Evolutionary conservation across 1,284 basidiomycete species (phyloP), one percentile per base, ranked within the genome.

Genomic region (Coniferiporia sulphurascens): DNA sequence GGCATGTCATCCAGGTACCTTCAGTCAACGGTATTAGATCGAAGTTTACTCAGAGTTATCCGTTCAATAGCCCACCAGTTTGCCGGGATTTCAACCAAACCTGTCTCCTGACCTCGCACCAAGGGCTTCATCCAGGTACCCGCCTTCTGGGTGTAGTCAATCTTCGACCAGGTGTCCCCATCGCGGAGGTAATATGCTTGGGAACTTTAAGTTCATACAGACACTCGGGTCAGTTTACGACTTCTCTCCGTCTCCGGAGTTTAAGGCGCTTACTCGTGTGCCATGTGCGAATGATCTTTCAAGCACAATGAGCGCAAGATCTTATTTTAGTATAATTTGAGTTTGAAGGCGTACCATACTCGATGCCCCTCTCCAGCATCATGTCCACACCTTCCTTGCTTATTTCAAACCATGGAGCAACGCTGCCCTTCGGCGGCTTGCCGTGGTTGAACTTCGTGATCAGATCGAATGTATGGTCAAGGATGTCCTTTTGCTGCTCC

Each of bases 341-440:
- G 15, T 41, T 3, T 3, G 9, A 41, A 3, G 15, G 64, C 68
- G 55, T 60, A 85, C 85, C 88, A 66, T 91, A 91, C 72, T 86
- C 78, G 48, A 92, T 85, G 0, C 89, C 89, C 66, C 87, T 87
- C 21, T 87, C 83, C 15, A 90, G 77, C 17, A 91, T 72, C 27
- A 91, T 74, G n/a, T 82, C 73, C 0, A 82, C 84, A 1, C 84
- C 84, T 70, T 89, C 87, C 60, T 80, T 82, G 72, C 82, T 86
- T 1, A 82, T 84, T 69, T 92, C 89, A 87, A 88, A 92, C 87
- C 88, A 91, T 0, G 88, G 86, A 7, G 87, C 87, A 41, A 90
- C 86, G 58, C 77, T 76, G 13, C 85, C 83, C 67, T 82, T 81
- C 0, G 89, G 89, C 13, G 86, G 78, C 27, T 82, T 74, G n/a